phyloP scores from a whole-genome alignment of 116 monocot species.

The Trichopus zeylanicus region DNA sequence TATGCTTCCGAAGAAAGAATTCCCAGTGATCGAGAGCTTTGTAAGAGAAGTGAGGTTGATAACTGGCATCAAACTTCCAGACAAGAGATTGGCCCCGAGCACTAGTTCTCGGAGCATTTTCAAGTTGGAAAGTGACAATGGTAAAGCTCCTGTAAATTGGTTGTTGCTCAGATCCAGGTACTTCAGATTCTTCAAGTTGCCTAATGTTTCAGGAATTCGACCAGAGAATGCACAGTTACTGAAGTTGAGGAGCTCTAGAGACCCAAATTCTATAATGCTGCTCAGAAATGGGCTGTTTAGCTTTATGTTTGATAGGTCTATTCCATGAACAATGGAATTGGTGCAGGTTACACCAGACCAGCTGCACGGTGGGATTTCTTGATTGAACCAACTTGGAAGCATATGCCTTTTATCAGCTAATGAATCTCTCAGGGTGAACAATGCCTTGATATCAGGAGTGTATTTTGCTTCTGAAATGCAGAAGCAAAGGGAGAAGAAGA shows the following conservation, averaged over 20 bases:
- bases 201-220: slow-evolving; percentile 31
- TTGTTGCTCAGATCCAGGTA: slow-evolving; percentile 47
- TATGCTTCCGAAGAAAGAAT: slow-evolving; percentile 48
- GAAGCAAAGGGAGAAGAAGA: slow-evolving; percentile 20
- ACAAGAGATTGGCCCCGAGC: slow-evolving; percentile 35
- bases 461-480: slow-evolving; percentile 19
- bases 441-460: slow-evolving; percentile 25
- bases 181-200: slow-evolving; percentile 27
- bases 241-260: slow-evolving; percentile 59
- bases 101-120: slow-evolving; percentile 31
- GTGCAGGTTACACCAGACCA: slow-evolving; percentile 73
- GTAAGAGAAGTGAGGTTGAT: slow-evolving; percentile 31
- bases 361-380: slow-evolving; percentile 52
- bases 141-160: slow-evolving; percentile 30
- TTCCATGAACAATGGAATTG: slow-evolving; percentile 28
- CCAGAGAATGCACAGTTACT: slow-evolving; percentile 65
- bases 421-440: slow-evolving; percentile 48
- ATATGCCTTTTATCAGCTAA: slow-evolving; percentile 22
- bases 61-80: slow-evolving; percentile 32
- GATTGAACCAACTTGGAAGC: slow-evolving; percentile 66
- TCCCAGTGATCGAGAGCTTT: slow-evolving; percentile 37
- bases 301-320: slow-evolving; percentile 51
- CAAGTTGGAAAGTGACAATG: slow-evolving; percentile 29
- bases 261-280: slow-evolving; percentile 34
- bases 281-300: slow-evolving; percentile 45